phyloP scores from a whole-genome alignment of 2,329 filamentous ascomycete genomes.

The Ascochyta clinopodiicola region DNA sequence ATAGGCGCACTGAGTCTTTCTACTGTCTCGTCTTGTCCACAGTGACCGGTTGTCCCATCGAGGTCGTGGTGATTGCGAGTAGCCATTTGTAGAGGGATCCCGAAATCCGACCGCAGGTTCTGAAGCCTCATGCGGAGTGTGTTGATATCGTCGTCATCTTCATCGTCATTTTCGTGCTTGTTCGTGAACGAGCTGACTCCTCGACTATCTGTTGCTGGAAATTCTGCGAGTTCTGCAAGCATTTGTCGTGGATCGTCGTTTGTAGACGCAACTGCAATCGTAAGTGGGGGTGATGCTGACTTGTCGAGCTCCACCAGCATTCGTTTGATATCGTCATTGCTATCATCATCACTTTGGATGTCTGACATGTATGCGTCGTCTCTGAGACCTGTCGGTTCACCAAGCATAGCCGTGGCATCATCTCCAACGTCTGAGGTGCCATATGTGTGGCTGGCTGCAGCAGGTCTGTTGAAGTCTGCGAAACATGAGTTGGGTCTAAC shows the following conservation, averaged over 20 bases:
- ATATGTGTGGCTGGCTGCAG: neutral
- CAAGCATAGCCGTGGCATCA: slow-evolving; percentile 4
- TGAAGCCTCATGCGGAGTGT: slow-evolving; percentile 2
- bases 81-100: neutral
- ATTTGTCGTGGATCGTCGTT: slow-evolving; percentile 8
- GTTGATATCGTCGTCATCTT: slow-evolving; percentile 11
- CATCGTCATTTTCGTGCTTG: neutral
- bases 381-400: neutral
- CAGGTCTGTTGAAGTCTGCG: neutral
- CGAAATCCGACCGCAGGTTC: neutral
- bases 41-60: neutral
- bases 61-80: neutral
- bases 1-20: neutral
- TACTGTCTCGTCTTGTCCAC: neutral
- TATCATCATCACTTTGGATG: neutral
- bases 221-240: slow-evolving; percentile 12
- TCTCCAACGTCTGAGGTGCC: neutral
- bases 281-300: neutral
- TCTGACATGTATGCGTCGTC: neutral
- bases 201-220: neutral
- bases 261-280: neutral
- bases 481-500: neutral
- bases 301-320: slow-evolving; percentile 16
- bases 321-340: neutral
- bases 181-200: neutral